Conservation (phyloP, 2,329 filamentous ascomycete genomes). For the Hymenoscyphus fructigenus region DNA sequence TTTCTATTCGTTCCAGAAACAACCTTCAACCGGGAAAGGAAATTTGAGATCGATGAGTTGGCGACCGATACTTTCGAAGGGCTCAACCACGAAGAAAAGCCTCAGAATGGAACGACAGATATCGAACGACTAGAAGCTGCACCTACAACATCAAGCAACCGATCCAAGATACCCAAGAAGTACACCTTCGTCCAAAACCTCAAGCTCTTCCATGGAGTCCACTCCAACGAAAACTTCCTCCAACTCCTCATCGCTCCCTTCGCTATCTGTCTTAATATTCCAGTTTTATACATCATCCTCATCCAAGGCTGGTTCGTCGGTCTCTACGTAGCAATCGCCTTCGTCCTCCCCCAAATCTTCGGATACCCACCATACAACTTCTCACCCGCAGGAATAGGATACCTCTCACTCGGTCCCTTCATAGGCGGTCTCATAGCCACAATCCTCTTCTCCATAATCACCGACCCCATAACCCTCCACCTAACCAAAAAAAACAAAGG, state of each 20-base stretch:
- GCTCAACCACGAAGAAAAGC: background rate
- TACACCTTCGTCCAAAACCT: conserved; percentile 41
- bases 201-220: conserved; percentile 40
- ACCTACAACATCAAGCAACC: background rate
- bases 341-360: conserved; percentile 48
- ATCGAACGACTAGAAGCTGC: background rate
- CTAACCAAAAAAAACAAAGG: conserved; percentile 50
- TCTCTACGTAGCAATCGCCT: conserved; percentile 45
- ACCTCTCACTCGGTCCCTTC: conserved; percentile 43
- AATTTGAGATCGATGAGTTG: conserved; percentile 21
- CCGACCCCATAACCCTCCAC: conserved; percentile 42
- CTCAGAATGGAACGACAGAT: background rate
- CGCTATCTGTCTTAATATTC: conserved; percentile 49
- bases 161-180: conserved; percentile 23
- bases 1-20: conserved; percentile 53
- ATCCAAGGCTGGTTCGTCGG: conserved; percentile 44
- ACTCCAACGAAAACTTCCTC: conserved; percentile 40
- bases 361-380: conserved; percentile 47
- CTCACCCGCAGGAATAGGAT: conserved; percentile 43
- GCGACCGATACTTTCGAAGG: conserved; percentile 15
- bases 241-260: conserved; percentile 44
- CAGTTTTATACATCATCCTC: conserved; percentile 50
- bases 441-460: conserved; percentile 36
- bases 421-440: conserved; percentile 40
- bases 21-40: conserved; percentile 41